Conservation (phyloP, 208 protist genomes). For the Crithidia fasciculata region DNA sequence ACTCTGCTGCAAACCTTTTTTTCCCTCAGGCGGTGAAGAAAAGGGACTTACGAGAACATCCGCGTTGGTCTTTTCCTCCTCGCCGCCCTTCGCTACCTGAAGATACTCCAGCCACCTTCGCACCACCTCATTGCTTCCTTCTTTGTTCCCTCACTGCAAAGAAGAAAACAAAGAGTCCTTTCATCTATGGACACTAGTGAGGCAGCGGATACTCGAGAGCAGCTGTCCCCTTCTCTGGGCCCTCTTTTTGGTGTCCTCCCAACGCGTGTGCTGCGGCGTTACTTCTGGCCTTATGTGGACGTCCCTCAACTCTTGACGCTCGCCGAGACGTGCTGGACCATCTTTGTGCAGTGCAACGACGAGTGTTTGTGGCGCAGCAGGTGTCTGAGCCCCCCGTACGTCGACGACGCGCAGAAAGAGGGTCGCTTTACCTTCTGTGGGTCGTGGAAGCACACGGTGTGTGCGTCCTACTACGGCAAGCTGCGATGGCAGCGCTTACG, state of each 20-base stretch:
- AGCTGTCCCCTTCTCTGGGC: not conserved
- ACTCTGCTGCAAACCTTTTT: too few species aligned
- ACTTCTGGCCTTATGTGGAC: conserved; percentile 18
- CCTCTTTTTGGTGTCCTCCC: conserved; percentile 6
- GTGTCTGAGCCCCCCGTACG: conserved; percentile 28
- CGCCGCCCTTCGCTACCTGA: too few species aligned
- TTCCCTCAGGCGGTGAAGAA: too few species aligned
- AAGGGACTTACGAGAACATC: too few species aligned
- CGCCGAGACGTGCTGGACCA: conserved; percentile 27
- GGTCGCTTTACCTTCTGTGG: conserved; percentile 38
- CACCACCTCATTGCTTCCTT: too few species aligned
- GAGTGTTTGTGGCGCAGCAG: conserved; percentile 29
- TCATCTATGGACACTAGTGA: too few species aligned
- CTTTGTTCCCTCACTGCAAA: too few species aligned
- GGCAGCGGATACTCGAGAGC: too few species aligned
- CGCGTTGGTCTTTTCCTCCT: too few species aligned
- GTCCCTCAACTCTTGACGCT: conserved; percentile 23
- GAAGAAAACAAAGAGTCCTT: too few species aligned
- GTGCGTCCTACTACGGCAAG: conserved; percentile 2
- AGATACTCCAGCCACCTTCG: too few species aligned
- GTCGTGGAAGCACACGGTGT: conserved; percentile 44
- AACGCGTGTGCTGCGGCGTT: conserved; percentile 2
- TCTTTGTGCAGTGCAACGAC: conserved; percentile 33
- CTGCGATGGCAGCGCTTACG: not conserved
- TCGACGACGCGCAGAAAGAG: conserved; percentile 27